Base-by-base conservation (phyloP, 352 stramenopile species). In the Pythium scleroteichum region DNA sequence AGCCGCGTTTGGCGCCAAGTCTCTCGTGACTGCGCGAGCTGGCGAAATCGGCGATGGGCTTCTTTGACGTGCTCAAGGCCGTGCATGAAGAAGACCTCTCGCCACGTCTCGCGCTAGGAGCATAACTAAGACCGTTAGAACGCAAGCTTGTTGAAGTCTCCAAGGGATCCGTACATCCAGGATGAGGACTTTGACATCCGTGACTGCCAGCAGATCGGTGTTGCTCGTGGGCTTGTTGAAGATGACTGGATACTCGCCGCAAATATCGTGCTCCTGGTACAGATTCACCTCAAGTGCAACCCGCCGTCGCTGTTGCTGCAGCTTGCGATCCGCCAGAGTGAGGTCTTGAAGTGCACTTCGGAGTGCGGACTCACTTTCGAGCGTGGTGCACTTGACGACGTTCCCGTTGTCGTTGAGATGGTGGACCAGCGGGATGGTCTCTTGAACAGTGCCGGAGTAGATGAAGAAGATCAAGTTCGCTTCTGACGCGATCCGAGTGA, bases 261-360 rank as follows among this genome's bases (percentile, higher is more conserved):
- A 94, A 39, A 94, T 76, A 53, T 94, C 85, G 54, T 91, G 85
- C 42, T 91, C 82, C 46, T 91, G 80, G 54, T 89, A 94, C 59
- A 94, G 45, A 48, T 78, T 91, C 16, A 90, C 71, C 57, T 94
- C 85, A 8, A 94, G 62, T 24, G 79, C 78, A 20, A 83, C 74
- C 26, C 79, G 78, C 14, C 73, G 78, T 16, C 52, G 64, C 44
- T 77, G 68, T 48, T 82, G 76, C 24, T 72, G 48, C 42, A 66
- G 39, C 44, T 79, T 72, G 4, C 50, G 38, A 45, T 69, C 33
- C 1, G 32, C 27, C 1, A 58, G 40, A 19, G 56, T 51, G 6
- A 57, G 26, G 16, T 84, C 62, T 63, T 70, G 61, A 33, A 69
- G 20, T 35, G 52, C 72, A 16, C 40, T 65, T 19, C 63, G 64